phyloP scores from a whole-genome alignment of 2,329 filamentous ascomycete species.

The Claviceps humidiphila region DNA sequence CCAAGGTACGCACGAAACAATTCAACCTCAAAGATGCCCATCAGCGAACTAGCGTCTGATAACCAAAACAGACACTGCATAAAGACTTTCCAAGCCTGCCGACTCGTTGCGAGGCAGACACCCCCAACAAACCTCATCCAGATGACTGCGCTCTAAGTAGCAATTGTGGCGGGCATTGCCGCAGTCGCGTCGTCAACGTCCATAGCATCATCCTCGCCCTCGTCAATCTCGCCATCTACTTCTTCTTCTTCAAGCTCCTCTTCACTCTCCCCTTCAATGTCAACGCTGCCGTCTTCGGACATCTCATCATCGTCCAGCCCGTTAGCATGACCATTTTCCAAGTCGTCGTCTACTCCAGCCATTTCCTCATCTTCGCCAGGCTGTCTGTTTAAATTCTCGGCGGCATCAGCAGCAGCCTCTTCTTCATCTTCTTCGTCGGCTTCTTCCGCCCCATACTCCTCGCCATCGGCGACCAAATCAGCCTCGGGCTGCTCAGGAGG shows the following conservation, averaged over 20 bases:
- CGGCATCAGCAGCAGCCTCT: slow-evolving; percentile 36
- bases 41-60: background rate
- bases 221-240: slow-evolving; percentile 16
- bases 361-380: slow-evolving; percentile 58
- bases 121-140: background rate
- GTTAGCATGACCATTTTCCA: slow-evolving; percentile 21
- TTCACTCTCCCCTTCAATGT: slow-evolving; percentile 64
- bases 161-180: slow-evolving; percentile 22
- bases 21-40: background rate
- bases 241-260: slow-evolving; percentile 55
- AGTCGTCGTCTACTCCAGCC: slow-evolving; percentile 50
- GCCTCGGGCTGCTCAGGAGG: slow-evolving; percentile 96
- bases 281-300: slow-evolving; percentile 65
- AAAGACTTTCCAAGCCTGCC: too few relatives aligned
- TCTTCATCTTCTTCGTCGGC: slow-evolving; percentile 57
- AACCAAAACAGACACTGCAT: background rate
- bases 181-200: slow-evolving; percentile 30
- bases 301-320: slow-evolving; percentile 50
- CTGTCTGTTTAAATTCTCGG: slow-evolving; percentile 25
- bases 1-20: background rate
- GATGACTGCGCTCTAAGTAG: slow-evolving; percentile 14
- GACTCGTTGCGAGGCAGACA: background rate
- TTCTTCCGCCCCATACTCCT: slow-evolving; percentile 84
- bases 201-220: slow-evolving; percentile 30
- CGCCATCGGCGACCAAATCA: slow-evolving; percentile 72